These are phyloP conservation scores for Stropharia rugosoannulata DNA, from an alignment of 768 basidiomycete species.

Conservation along the genomic window DNA sequence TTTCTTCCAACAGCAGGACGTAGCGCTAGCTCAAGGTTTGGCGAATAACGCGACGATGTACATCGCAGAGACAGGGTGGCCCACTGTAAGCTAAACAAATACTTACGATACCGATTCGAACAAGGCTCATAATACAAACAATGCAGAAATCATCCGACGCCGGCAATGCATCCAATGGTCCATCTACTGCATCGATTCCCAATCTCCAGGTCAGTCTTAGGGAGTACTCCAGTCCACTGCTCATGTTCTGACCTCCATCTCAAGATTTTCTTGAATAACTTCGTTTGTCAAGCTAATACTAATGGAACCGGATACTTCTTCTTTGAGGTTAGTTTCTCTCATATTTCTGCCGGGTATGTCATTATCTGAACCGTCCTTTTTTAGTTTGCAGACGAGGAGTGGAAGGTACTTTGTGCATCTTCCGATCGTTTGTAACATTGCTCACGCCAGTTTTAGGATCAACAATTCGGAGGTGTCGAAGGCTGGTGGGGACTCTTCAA, in stretches of 20 bases:
- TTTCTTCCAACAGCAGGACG: constrained; percentile 75
- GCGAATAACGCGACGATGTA: constrained; percentile 79
- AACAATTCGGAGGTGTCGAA: constrained; percentile 77
- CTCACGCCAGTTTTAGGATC: constrained; percentile 30
- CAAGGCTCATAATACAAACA: too few species aligned
- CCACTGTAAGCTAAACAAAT: constrained; percentile 9
- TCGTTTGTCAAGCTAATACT: constrained; percentile 82
- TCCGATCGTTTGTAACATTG: background rate
- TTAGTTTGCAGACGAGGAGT: constrained; percentile 75
- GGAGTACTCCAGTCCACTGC: background rate
- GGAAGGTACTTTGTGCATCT: constrained; percentile 56
- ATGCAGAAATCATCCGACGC: constrained; percentile 57
- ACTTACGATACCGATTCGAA: constrained; percentile 11
- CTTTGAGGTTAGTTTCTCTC: constrained; percentile 54
- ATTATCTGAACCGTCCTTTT: constrained; percentile 7
- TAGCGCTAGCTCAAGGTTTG: constrained; percentile 50
- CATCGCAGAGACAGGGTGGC: constrained; percentile 88
- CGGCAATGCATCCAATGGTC: constrained; percentile 63
- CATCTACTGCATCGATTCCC: constrained; percentile 55
- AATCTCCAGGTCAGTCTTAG: constrained; percentile 51
- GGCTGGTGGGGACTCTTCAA: constrained; percentile 52
- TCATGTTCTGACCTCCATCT: background rate
- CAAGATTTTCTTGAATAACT: constrained; percentile 80
- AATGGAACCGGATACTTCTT: constrained; percentile 88
- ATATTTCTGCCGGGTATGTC: background rate